Base-by-base conservation (phyloP, 805 yeast genomes). In the Starmera amethionina region DNA sequence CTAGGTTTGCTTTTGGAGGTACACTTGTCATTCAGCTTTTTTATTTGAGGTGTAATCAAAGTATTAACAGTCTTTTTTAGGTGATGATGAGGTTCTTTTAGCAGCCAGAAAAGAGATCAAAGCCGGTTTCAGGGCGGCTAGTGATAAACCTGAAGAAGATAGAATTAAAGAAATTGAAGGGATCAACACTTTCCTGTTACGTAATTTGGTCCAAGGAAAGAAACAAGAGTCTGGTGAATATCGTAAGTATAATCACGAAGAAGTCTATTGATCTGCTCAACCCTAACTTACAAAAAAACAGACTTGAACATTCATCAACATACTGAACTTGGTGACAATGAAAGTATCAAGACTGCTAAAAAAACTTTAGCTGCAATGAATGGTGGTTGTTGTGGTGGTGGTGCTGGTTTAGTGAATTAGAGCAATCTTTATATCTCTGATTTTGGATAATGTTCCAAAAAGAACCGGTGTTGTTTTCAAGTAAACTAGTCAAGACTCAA, bases 241-340 rank as follows among this genome's bases (percentile, higher is more conserved):
- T 53, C 59, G 45, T 34, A 38, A 42, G 37, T 32, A 44, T 36
- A 47, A 45, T 9, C 59, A 55, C 18, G 3, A 16, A 16, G 18
- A 16, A 16, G 18, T 16, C 18, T 16, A 16, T 16, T 16, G 18
- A 29, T 56, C 53, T n/a, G 49, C 46, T 9, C 38, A 40, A 22
- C 27, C 5, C 27, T 22, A 22, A 58, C 54, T 38, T 39, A 51
- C 50, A 8, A 5, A 15, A 11, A 15, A 15, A 19, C 40, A 56
- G 60, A 63, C 38, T 67, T 90, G 51, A 81, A 81, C 48, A 79
- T 90, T 49, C 96, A 87, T 55, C 62, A 75, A 37, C 76, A 82
- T 37, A 84, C 94, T 0, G 97, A 90, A 60, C 65, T 90, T 39
- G 97, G 97, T 15, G 96, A 88, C 55, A 90, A 90, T 58, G 95